A percentile compares a stretch with the other conserved stretches of the same genome.
These are phyloP conservation scores for Sphaerulina populicola DNA, from an alignment of 2,329 filamentous ascomycete species.

Conservation along the genomic window DNA sequence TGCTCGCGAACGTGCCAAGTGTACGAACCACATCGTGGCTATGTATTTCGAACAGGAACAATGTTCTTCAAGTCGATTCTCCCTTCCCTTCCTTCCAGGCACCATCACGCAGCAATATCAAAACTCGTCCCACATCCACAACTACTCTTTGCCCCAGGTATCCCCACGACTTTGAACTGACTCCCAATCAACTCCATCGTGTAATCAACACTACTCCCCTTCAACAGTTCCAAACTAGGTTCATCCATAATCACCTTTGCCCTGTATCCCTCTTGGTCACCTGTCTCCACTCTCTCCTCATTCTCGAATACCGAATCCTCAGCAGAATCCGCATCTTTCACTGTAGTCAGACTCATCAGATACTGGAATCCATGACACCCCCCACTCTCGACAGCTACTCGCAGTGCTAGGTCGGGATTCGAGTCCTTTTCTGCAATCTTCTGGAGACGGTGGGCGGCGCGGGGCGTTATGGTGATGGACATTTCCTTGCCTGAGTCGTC, in stretches of 20 bases:
- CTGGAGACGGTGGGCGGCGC: conserved; percentile 65
- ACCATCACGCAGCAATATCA: conserved; percentile 57
- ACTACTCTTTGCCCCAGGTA: conserved; percentile 82
- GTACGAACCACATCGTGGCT: no score
- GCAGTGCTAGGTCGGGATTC: conserved; percentile 77
- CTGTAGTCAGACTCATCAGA: conserved; percentile 71
- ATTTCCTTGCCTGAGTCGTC: conserved; percentile 82
- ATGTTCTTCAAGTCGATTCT: not conserved
- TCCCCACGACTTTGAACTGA: conserved; percentile 95
- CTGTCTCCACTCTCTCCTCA: conserved; percentile 31
- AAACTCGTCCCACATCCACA: conserved; percentile 98
- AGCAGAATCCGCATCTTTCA: conserved; percentile 51
- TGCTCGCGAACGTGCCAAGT: no score
- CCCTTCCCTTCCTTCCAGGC: not conserved
- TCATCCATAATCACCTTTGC: conserved; percentile 87
- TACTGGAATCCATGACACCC: conserved; percentile 99
- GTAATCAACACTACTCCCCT: conserved; percentile 92
- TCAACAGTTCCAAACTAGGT: conserved; percentile 76
- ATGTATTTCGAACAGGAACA: no score
- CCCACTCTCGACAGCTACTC: conserved; percentile 83
- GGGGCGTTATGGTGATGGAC: conserved; percentile 71
- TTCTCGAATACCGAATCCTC: conserved; percentile 87
- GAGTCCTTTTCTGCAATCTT: conserved; percentile 48
- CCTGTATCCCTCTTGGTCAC: conserved; percentile 36
- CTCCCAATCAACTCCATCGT: conserved; percentile 90